These are phyloP conservation scores for Ganoderma leucocontextum DNA, from an alignment of 1,284 basidiomycete species.

Conservation along the genomic window DNA sequence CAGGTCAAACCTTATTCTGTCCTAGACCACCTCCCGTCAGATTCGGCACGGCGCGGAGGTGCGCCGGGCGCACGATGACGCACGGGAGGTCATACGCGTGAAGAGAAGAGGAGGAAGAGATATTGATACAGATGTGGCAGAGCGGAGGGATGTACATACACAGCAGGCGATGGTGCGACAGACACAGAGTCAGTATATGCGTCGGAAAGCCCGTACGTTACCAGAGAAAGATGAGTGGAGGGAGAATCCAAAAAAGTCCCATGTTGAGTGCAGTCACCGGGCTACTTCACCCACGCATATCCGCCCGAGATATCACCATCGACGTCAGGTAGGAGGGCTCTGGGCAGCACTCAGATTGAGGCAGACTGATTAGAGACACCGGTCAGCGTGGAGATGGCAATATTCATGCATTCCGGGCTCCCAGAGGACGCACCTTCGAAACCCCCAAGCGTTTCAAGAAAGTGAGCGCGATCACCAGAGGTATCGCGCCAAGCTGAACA, in stretches of 20 bases:
- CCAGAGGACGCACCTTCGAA: background rate
- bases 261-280: background rate
- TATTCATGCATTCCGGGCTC: background rate
- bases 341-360: conserved; percentile 1
- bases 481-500: background rate
- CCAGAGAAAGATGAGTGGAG: background rate
- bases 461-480: background rate
- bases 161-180: background rate
- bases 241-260: background rate
- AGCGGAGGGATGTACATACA: conserved; percentile 5
- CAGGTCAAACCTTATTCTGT: background rate
- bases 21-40: background rate
- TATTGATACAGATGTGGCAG: conserved; percentile 7
- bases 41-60: background rate
- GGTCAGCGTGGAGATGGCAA: conserved; percentile 2
- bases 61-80: background rate
- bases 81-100: background rate
- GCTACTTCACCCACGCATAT: background rate
- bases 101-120: background rate
- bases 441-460: background rate
- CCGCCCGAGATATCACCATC: background rate
- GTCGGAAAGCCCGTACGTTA: background rate
- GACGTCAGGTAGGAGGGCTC: background rate
- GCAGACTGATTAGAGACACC: background rate
- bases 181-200: conserved; percentile 3